Evolutionary conservation across 2,329 filamentous ascomycete genomes (phyloP).

Genomic region (Colletotrichum tanaceti): DNA sequence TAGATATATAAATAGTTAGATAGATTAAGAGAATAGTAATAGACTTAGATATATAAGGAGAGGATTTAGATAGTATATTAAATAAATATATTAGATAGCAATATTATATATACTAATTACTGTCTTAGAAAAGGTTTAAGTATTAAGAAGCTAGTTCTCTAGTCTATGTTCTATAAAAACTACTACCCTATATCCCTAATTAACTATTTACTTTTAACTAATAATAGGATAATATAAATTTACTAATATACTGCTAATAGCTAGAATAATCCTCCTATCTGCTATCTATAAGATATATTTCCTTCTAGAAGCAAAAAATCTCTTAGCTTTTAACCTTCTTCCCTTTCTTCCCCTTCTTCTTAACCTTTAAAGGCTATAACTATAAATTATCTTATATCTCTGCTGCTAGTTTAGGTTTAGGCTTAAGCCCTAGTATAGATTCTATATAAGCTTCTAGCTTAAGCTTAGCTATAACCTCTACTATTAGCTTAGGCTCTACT

Average conservation of each 20-base stretch:
- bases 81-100: no score
- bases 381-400: neutral
- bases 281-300: neutral
- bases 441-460: neutral
- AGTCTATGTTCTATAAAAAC: neutral
- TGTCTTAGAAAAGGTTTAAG: no score
- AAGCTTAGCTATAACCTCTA: neutral
- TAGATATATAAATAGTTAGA: no score
- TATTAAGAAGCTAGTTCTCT: no score
- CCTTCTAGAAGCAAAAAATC: neutral
- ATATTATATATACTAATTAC: no score
- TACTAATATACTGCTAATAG: constrained; percentile 3
- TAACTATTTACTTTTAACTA: constrained; percentile 43
- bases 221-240: neutral
- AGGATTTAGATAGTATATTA: no score
- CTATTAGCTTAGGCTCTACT: neutral
- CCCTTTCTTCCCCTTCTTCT: constrained; percentile 16
- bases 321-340: neutral
- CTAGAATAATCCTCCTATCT: constrained; percentile 5
- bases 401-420: neutral
- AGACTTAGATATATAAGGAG: no score
- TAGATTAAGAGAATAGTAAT: no score
- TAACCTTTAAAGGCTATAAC: neutral
- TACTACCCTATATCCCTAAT: constrained; percentile 1
- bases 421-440: neutral